Evolutionary conservation across 169 alveolate species (phyloP), one percentile per base, ranked within the genome.

Genomic region (Ichthyophthirius multifiliis): DNA sequence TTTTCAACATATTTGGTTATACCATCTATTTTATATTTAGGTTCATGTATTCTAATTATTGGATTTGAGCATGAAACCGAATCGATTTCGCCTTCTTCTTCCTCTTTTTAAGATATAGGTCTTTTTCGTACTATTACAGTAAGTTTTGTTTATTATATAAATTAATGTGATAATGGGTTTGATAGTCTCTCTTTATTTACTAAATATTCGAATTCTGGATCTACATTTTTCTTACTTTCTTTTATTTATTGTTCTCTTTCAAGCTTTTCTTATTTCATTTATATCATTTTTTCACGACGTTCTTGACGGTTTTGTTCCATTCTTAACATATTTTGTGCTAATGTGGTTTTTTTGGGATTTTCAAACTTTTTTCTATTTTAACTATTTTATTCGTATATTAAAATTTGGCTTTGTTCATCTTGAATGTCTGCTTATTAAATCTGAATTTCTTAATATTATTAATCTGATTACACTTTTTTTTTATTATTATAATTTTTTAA

Each of bases 61-160:
- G 97, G 97, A 80, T 94, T 94, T 7, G 90, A 31, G 18, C 86
- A 86, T 34, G 88, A 75, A 12, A 93, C 83, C 15, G 90, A 63
- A 71, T 93, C 97, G n/a, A 93, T 91, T 74, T 93, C 96, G 16
- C 97, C 97, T 5, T 74, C 74, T 18, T 32, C 44, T 43, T 44
- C 46, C 47, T 91, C 95, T 63, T 86, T 88, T n/a, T 71, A 34
- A 48, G 85, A 88, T 9, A 91, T 64, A 1, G 95, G 95, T 48
- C 95, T 76, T 83, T 91, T 91, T 35, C 95, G 63, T 3, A 91
- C 91, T 31, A 92, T 83, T 0, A 91, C 92, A n/a, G n/a, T n/a
- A n/a, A n/a, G n/a, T n/a, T n/a, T n/a, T n/a, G n/a, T n/a, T n/a
- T n/a, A n/a, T n/a, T n/a, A n/a, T n/a, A n/a, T n/a, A n/a, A n/a